Base-by-base conservation (phyloP, 2,329 filamentous ascomycete species). In the Exophiala sideris region DNA sequence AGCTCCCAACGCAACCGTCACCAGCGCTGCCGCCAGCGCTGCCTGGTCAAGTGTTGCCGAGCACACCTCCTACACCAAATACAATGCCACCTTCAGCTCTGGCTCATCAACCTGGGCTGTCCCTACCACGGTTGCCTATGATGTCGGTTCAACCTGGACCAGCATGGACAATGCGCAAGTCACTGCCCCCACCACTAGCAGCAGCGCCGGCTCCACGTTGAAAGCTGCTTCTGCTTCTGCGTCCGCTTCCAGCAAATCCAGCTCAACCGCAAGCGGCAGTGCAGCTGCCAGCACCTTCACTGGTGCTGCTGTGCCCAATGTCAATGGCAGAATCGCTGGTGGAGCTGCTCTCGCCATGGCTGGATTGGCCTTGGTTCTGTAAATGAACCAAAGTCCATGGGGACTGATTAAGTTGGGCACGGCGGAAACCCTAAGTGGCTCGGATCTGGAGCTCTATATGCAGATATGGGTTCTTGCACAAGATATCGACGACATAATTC, bases 331-430 rank as follows among this genome's bases (percentile, higher is more conserved):
- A 33, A 38, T 55, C n/a, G 50, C 54, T 8, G 57, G 57, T 16
- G 41, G 57, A 16, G 57, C 54, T 24, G 57, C 57, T 21, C n/a
- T 60, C 36, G 57, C 54, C 21, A 20, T 57, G 8, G 57, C 57
- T 53, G 57, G 57, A n/a, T 49, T 60, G 54, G 57, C 54, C 36
- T 45, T 60, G 40, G 48, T 57, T 18, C 44, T 60, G 54, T 60
- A 60, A 40, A 45, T 34, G 7, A 20, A 20, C 33, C 5, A 14
- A 21, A 3, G 33, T 11, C 34, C 8, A 38, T 29, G 5, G 3
- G 2, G 24, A 29, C 7, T 29, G 24, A 3, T 29, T 1, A 29
- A 8, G 4, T 8, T 29, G 24, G 24, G 5, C 7, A 29, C 24
- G 24, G 7, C 24, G 24, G 24, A 29, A 29, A 29, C 24, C 7